These are phyloP conservation scores for Rostrohypoxylon terebratum DNA, from an alignment of 495 filamentous ascomycete species.

Conservation along the genomic window DNA sequence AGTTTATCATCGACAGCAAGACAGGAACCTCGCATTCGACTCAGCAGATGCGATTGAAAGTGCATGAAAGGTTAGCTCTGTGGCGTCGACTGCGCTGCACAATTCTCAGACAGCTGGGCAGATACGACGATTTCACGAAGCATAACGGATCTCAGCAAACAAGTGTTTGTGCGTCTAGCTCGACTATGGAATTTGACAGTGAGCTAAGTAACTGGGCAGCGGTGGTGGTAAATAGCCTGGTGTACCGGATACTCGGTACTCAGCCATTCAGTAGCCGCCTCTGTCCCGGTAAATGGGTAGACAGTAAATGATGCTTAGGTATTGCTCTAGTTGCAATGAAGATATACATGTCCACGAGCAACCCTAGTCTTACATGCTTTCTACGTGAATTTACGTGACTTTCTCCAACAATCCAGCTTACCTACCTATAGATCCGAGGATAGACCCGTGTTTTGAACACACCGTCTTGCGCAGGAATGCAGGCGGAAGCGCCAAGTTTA, in stretches of 20 bases:
- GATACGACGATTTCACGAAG: not conserved
- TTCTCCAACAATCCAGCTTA: not conserved
- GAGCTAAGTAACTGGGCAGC: not conserved
- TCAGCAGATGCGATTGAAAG: not conserved
- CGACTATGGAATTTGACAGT: not conserved
- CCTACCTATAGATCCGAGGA: not conserved
- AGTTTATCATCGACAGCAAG: not conserved
- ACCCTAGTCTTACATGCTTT: not conserved
- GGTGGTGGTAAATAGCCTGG: not conserved
- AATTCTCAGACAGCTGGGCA: not conserved
- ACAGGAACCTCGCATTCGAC: not conserved
- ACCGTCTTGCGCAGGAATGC: not conserved
- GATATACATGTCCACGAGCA: not conserved
- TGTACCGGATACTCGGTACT: not conserved
- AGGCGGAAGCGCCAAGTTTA: not conserved
- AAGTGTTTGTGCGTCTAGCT: not conserved
- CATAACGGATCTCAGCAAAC: not conserved
- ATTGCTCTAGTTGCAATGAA: not conserved
- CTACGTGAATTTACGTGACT: not conserved
- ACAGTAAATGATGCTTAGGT: not conserved
- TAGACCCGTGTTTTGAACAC: not conserved
- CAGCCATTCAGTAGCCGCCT: not conserved
- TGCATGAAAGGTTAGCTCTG: not conserved
- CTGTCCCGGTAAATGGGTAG: not conserved
- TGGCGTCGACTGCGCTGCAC: no score